Conservation (phyloP, 2,329 filamentous ascomycete species). For the Boeremia lycopersici region DNA sequence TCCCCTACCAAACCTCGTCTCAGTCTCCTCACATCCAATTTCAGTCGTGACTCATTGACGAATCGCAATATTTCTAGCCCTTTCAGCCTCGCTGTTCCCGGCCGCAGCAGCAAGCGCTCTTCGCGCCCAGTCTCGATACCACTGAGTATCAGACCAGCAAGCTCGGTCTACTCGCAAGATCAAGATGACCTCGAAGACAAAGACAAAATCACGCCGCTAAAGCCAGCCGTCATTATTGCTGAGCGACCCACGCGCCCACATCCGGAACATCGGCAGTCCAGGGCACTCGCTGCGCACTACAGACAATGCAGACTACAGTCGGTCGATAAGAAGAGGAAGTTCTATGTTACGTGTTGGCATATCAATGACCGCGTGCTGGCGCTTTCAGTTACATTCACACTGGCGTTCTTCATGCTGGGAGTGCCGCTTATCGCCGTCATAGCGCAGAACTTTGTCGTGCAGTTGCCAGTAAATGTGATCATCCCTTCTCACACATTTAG, state of each 20-base stretch:
- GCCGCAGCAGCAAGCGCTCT: slow-evolving; percentile 6
- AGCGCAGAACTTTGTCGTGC: slow-evolving; percentile 28
- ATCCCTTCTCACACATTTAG: slow-evolving; percentile 58
- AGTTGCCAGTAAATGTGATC: slow-evolving; percentile 45
- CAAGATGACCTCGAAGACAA: slow-evolving; percentile 2
- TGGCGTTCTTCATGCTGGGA: slow-evolving; percentile 25
- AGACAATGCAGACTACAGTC: slow-evolving; percentile 7
- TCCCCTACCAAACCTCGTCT: slow-evolving; percentile 11
- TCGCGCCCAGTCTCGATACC: slow-evolving; percentile 8
- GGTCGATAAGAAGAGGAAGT: slow-evolving; percentile 8
- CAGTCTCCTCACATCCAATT: slow-evolving; percentile 5
- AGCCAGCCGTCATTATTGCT: slow-evolving; percentile 12
- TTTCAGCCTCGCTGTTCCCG: slow-evolving; percentile 24
- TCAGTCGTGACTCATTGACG: slow-evolving; percentile 3
- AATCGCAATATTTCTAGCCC: slow-evolving; percentile 22
- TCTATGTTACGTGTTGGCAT: slow-evolving; percentile 3
- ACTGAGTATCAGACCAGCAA: slow-evolving; percentile 7
- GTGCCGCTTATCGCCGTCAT: slow-evolving; percentile 30
- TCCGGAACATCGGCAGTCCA: slow-evolving; percentile 5
- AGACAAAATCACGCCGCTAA: slow-evolving; percentile 8
- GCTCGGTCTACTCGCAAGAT: slow-evolving; percentile 8
- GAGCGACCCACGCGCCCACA: slow-evolving; percentile 12
- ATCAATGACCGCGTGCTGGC: slow-evolving; percentile 27
- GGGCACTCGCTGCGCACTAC: slow-evolving; percentile 6
- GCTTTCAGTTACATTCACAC: slow-evolving; percentile 26